Evolutionary conservation across 2,329 filamentous ascomycete genomes (phyloP), one percentile per base, ranked within the genome.

Genomic region (Simplicillium aogashimaense): DNA sequence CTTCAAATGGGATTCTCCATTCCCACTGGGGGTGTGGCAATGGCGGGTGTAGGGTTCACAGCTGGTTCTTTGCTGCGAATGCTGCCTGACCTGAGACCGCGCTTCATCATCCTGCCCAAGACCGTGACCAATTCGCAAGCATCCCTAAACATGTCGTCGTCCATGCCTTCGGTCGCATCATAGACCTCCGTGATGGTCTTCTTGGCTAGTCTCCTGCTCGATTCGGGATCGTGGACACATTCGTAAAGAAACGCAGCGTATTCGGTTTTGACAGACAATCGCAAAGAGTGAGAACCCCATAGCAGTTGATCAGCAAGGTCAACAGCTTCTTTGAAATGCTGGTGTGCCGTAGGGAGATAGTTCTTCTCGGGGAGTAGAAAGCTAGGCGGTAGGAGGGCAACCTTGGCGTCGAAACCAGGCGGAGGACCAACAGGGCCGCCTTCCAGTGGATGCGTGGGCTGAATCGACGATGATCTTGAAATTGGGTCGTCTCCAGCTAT

Each of bases 181-280:
- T 95, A 95, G 1, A 95, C 90, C 51, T 95, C 87, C 33, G 84
- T 75, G 45, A 97, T 92, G 3, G 89, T 86, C 30, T 81, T 74
- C 52, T 86, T 83, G 10, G 92, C 90, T 12, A 95, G 61, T 40
- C 76, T 74, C 28, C 89, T 75, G 38, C 86, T 88, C 29, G 70
- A 78, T 16, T 89, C 81, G 36, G 76, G 70, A 51, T 97, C 88
- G 55, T 92, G 86, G 3, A 86, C 72, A 54, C 90, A 97, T 55
- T 97, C 92, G 67, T 90, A 95, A 1, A 95, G 67, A 57, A 95
- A 98, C 0, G 89, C 89, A 12, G 85, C 79, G 57, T 94, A 94
- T 59, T 98, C 92, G 1, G 94, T 83, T 53, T 92, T 92, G 39
- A 94, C 83, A 0, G 86, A 94, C 0, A 98, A 68, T 1, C 90